Evolutionary conservation across 108 stramenopile species (phyloP).

Genomic region (Cyclotella sp.): DNA sequence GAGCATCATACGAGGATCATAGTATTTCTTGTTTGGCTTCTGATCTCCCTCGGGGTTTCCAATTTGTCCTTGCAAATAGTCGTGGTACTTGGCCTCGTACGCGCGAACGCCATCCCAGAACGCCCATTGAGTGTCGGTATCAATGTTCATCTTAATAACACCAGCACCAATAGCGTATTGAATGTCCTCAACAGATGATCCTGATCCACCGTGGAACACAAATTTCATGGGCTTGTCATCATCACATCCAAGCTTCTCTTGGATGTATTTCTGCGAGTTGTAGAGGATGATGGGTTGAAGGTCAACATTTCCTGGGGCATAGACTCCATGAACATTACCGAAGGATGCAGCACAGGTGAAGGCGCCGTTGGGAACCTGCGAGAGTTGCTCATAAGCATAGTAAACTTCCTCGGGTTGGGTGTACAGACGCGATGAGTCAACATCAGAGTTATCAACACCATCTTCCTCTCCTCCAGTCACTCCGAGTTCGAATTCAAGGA

Average conservation of each 20-base stretch:
- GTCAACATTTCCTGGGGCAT: conserved; percentile 96
- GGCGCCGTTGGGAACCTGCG: conserved; percentile 74
- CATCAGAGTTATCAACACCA: conserved; percentile 94
- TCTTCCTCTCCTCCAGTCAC: conserved; percentile 98
- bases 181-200: conserved; percentile 93
- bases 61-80: conserved; percentile 95
- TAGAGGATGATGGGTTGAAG: conserved; percentile 93
- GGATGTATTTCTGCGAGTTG: conserved; percentile 91
- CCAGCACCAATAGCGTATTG: conserved; percentile 89
- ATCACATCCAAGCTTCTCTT: conserved; percentile 90
- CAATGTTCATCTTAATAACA: conserved; percentile 99
- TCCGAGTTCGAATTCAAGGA: conserved; percentile 97
- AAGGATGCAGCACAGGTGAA: conserved; percentile 95
- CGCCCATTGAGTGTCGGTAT: conserved; percentile 98
- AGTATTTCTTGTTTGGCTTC: conserved; percentile 99
- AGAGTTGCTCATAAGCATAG: conserved; percentile 90
- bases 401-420: conserved; percentile 96
- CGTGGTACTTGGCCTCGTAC: conserved; percentile 92
- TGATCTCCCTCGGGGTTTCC: conserved; percentile 96
- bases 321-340: conserved; percentile 97
- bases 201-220: conserved; percentile 98
- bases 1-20: conserved; percentile 93
- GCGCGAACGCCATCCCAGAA: conserved; percentile 92
- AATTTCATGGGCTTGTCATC: conserved; percentile 94
- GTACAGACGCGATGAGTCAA: conserved; percentile 93